Conservation (phyloP, 257 asterid genomes). For the Lycium ferocissimum region DNA sequence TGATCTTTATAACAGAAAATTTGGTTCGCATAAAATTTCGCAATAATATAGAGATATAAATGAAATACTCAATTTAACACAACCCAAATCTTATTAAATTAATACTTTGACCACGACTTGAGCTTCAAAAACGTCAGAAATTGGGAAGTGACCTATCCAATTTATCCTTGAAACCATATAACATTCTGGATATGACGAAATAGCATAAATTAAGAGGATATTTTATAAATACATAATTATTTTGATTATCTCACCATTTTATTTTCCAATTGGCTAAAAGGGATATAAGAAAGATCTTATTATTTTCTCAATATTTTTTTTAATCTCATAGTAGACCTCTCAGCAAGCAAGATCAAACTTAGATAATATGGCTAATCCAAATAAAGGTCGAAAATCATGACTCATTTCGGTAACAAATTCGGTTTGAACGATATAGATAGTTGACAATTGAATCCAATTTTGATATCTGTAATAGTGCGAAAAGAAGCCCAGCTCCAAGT, state of each 20-base stretch:
- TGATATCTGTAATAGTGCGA: no score
- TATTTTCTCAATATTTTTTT: not conserved
- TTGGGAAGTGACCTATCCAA: no score
- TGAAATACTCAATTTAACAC: not conserved
- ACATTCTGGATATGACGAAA: no score
- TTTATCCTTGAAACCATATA: not conserved
- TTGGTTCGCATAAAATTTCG: not conserved
- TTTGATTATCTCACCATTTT: not conserved
- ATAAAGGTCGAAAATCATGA: not conserved
- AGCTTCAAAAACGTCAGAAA: not conserved
- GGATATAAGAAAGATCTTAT: not conserved
- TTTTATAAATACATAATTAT: not conserved
- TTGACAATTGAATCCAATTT: no score
- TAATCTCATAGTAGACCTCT: not conserved
- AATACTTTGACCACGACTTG: not conserved
- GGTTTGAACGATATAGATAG: no score
- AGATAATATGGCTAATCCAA: not conserved
- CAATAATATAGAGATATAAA: not conserved
- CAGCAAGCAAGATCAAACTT: not conserved
- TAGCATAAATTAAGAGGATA: not conserved
- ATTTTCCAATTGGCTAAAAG: not conserved
- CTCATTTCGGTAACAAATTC: not conserved
- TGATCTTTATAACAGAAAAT: no score
- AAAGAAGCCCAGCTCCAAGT: no score
- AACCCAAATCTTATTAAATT: not conserved